Evolutionary conservation across 345 rosid species (phyloP).

Genomic region (Dimocarpus longan): DNA sequence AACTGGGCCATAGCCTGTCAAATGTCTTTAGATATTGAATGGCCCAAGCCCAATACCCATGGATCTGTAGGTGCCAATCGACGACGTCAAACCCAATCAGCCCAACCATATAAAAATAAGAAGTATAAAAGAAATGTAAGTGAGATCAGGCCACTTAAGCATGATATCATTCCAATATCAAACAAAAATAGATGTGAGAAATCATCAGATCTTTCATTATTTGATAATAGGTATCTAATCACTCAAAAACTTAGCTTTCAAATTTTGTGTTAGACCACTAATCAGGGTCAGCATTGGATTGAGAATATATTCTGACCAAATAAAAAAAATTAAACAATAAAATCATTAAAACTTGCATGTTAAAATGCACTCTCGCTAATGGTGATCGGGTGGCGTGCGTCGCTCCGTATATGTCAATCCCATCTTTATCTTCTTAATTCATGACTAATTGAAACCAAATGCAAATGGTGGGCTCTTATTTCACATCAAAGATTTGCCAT

Average conservation of each 20-base stretch:
- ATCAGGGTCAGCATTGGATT: neutral
- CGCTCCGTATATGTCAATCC: neutral
- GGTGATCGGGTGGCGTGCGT: neutral
- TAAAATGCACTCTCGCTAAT: neutral
- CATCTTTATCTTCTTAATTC: neutral
- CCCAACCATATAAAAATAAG: neutral
- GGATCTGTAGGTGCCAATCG: too few species aligned
- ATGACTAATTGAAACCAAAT: neutral
- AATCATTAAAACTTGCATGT: slow-evolving; percentile 1
- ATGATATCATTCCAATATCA: neutral
- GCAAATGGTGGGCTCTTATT: slow-evolving; percentile 4
- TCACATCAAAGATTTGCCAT: neutral
- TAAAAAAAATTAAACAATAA: neutral
- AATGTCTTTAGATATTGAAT: neutral
- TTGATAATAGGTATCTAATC: neutral
- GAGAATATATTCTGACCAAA: too few species aligned
- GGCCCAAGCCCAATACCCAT: neutral
- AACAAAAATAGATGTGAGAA: too few species aligned
- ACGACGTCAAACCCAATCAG: neutral
- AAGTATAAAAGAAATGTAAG: neutral
- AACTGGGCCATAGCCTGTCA: neutral
- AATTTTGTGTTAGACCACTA: neutral
- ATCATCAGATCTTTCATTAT: neutral
- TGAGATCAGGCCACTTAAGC: slow-evolving; percentile 2
- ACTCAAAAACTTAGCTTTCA: neutral